Percentiles rank a stretch among this genome's conserved stretches.
phyloP scores from a whole-genome alignment of 2,329 filamentous ascomycete genomes.

The Sclerotinia glacialis region DNA sequence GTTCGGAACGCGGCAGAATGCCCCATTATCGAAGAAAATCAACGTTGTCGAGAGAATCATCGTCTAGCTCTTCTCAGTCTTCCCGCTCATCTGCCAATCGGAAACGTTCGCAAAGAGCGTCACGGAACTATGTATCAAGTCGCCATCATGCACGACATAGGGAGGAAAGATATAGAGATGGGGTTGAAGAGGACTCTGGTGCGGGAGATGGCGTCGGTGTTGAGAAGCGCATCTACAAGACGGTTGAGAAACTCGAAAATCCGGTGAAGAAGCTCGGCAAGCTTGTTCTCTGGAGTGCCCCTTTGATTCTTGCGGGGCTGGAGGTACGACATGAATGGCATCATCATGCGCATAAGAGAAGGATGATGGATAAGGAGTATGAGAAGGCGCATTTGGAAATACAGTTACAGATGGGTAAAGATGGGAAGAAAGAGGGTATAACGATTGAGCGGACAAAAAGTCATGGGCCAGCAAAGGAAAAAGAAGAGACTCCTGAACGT shows the following conservation, averaged over 20 bases:
- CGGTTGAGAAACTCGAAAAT: slow-evolving; percentile 16
- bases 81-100: background rate
- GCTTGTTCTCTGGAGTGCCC: slow-evolving; percentile 16
- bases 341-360: slow-evolving; percentile 19
- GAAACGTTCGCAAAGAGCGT: background rate
- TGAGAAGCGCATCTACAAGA: slow-evolving; percentile 5
- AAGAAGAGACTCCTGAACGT: background rate
- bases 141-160: background rate
- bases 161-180: background rate
- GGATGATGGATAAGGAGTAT: slow-evolving; percentile 23
- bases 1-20: background rate
- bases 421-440: slow-evolving; percentile 3
- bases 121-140: background rate
- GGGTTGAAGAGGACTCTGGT: background rate
- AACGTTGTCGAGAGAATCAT: slow-evolving; percentile 7
- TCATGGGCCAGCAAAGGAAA: background rate
- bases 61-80: slow-evolving; percentile 7
- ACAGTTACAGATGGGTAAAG: slow-evolving; percentile 12
- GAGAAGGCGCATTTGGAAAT: slow-evolving; percentile 23
- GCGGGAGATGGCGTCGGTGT: background rate
- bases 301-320: slow-evolving; percentile 13
- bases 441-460: background rate
- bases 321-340: slow-evolving; percentile 21
- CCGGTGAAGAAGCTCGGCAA: slow-evolving; percentile 21
- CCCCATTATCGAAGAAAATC: background rate